Percentiles rank a stretch among this genome's conserved stretches.
Evolutionary conservation across 176 grass and related monocot species (phyloP).

Genomic region (Otatea glauca): DNA sequence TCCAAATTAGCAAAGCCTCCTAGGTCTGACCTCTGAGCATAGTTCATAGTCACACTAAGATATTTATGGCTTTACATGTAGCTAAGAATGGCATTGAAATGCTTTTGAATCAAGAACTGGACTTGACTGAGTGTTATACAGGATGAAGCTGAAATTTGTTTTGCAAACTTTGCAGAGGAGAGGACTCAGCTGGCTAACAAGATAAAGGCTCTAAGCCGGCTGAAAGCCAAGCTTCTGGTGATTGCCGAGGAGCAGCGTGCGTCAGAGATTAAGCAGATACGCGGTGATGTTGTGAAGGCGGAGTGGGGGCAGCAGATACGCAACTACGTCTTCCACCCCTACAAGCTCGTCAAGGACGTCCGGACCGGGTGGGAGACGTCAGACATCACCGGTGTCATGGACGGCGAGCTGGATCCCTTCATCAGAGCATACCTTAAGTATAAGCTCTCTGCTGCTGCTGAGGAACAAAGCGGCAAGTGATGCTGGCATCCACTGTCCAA

Average conservation of each 20-base stretch:
- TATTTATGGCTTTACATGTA: not conserved
- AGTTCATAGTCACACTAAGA: not conserved
- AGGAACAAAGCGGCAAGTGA: conserved; percentile 42
- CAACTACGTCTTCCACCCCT: conserved; percentile 98
- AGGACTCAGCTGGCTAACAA: conserved; percentile 90
- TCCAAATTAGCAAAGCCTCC: not conserved
- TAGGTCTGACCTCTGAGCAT: not conserved
- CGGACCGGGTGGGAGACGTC: conserved; percentile 73
- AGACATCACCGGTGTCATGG: conserved; percentile 77
- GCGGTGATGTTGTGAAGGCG: conserved; percentile 86
- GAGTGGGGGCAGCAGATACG: conserved; percentile 99
- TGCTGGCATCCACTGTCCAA: not conserved
- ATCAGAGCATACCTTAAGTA: conserved; percentile 80
- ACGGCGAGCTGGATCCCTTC: conserved; percentile 79
- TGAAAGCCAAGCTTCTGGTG: conserved; percentile 91
- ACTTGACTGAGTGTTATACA: not conserved
- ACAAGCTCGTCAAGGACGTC: conserved; percentile 97
- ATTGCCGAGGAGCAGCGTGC: conserved; percentile 89
- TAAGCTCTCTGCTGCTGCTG: conserved; percentile 53
- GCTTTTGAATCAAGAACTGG: not conserved
- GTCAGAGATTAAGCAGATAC: conserved; percentile 92
- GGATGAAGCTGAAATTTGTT: conserved; percentile 38
- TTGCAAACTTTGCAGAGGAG: conserved; percentile 74
- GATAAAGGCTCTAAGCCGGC: conserved; percentile 80
- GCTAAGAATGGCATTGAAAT: not conserved